Evolutionary conservation across 306 rosid species (phyloP).

Genomic region (Cicer yamashitae): DNA sequence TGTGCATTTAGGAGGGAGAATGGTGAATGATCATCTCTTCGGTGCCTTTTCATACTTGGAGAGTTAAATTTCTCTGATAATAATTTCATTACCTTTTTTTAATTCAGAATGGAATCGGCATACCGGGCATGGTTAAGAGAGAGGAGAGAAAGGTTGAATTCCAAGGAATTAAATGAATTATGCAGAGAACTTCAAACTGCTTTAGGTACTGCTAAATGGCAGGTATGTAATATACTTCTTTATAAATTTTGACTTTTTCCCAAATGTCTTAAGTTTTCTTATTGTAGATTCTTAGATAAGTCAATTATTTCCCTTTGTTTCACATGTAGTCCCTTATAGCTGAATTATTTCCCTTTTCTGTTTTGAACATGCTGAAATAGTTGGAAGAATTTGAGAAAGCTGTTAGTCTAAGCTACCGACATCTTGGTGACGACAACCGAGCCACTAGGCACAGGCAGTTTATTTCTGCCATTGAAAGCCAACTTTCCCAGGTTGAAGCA

Average conservation of each 20-base stretch:
- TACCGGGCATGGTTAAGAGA: conserved; percentile 79
- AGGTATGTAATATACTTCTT: conserved; percentile 55
- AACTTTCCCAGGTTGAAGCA: conserved; percentile 76
- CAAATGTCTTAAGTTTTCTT: conserved; percentile 20
- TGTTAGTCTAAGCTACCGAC: conserved; percentile 76
- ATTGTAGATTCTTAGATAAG: conserved; percentile 33
- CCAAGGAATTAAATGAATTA: conserved; percentile 64
- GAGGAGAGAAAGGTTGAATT: conserved; percentile 63
- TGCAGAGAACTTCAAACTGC: conserved; percentile 92
- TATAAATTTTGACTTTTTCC: neutral
- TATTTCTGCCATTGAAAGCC: conserved; percentile 81
- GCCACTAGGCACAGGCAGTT: conserved; percentile 81
- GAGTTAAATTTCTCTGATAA: conserved; percentile 15
- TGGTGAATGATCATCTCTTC: neutral
- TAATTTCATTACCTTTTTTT: conserved; percentile 30
- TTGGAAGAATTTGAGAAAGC: conserved; percentile 95
- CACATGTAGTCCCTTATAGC: conserved; percentile 27
- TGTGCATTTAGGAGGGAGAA: conserved; percentile 23
- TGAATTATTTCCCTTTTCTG: conserved; percentile 24
- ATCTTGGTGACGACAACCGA: conserved; percentile 61
- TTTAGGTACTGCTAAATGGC: conserved; percentile 97
- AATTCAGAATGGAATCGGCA: conserved; percentile 85
- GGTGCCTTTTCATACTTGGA: neutral
- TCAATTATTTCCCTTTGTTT: conserved; percentile 14
- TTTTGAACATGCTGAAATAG: conserved; percentile 53